Evolutionary conservation across 2,329 filamentous ascomycete species (phyloP).

Genomic region (Paecilomyces niveus): DNA sequence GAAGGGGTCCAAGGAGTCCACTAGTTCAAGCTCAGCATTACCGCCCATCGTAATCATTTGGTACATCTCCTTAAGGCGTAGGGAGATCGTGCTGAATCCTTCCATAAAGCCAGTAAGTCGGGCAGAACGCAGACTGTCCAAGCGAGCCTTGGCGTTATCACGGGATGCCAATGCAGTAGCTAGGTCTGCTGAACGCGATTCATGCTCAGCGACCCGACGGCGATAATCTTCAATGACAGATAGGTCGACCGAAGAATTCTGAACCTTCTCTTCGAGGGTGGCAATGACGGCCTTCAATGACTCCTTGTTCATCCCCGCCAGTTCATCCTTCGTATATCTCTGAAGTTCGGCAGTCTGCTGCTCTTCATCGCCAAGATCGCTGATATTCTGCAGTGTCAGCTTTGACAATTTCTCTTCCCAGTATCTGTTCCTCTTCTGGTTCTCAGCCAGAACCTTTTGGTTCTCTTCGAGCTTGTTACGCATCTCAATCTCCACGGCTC

Average conservation of each 20-base stretch:
- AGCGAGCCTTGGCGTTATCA: constrained; percentile 82
- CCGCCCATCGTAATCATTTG: constrained; percentile 99
- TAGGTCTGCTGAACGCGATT: constrained; percentile 74
- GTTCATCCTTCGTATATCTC: constrained; percentile 66
- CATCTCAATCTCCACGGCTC: constrained; percentile 93
- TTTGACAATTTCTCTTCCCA: constrained; percentile 89
- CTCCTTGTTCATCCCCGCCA: constrained; percentile 57
- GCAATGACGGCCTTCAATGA: constrained; percentile 59
- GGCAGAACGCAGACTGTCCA: constrained; percentile 82
- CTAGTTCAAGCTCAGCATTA: constrained; percentile 93
- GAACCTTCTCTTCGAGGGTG: constrained; percentile 64
- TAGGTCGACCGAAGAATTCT: constrained; percentile 81
- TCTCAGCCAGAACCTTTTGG: constrained; percentile 79
- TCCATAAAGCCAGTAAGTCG: constrained; percentile 97
- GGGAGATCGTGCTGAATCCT: constrained; percentile 87
- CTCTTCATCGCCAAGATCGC: constrained; percentile 56
- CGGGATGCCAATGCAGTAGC: constrained; percentile 68
- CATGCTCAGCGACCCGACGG: constrained; percentile 75
- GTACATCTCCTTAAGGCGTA: constrained; percentile 98
- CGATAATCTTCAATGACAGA: constrained; percentile 84
- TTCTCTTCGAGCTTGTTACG: constrained; percentile 96
- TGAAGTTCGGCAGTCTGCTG: constrained; percentile 50
- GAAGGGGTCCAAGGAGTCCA: constrained; percentile 94
- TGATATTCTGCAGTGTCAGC: constrained; percentile 72
- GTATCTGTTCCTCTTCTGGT: constrained; percentile 73